Evolutionary conservation across 495 filamentous ascomycete species (phyloP).

Genomic region (Viridothelium virens): DNA sequence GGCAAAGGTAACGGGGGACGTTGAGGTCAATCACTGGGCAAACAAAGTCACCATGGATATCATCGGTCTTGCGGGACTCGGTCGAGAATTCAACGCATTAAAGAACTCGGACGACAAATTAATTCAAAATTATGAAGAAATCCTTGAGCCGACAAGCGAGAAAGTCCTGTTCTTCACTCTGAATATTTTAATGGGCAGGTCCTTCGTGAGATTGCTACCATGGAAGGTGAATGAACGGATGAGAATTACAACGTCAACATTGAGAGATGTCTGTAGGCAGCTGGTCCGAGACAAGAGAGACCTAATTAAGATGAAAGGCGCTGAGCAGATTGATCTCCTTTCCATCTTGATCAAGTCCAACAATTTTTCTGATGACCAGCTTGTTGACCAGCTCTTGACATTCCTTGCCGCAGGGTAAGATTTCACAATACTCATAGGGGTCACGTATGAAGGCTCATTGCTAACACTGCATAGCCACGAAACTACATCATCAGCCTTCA

Average conservation of each 20-base stretch:
- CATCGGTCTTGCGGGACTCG: slow-evolving; percentile 31
- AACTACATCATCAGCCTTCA: slow-evolving; percentile 48
- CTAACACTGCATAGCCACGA: slow-evolving; percentile 37
- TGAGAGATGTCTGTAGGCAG: slow-evolving; percentile 25
- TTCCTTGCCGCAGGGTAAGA: slow-evolving; percentile 46
- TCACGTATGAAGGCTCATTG: neutral
- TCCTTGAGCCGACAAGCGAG: slow-evolving; percentile 45
- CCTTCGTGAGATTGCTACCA: slow-evolving; percentile 30
- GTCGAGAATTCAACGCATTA: slow-evolving; percentile 30
- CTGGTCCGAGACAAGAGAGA: slow-evolving; percentile 33
- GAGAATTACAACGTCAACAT: slow-evolving; percentile 18
- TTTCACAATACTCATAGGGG: slow-evolving; percentile 13
- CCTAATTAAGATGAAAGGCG: slow-evolving; percentile 26
- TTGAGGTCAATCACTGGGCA: slow-evolving; percentile 30
- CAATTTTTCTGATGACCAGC: slow-evolving; percentile 43
- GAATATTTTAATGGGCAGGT: slow-evolving; percentile 38
- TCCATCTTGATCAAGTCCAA: slow-evolving; percentile 31
- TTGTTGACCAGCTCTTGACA: slow-evolving; percentile 50
- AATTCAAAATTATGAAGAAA: slow-evolving; percentile 31
- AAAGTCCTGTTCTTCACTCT: slow-evolving; percentile 43
- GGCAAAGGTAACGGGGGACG: slow-evolving; percentile 14
- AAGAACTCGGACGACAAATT: slow-evolving; percentile 29
- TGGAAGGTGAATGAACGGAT: slow-evolving; percentile 26
- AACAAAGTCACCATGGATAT: slow-evolving; percentile 34
- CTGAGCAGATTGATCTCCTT: slow-evolving; percentile 30